Base-by-base conservation (phyloP, 1,284 basidiomycete species). In the Sphaerobolus stellatus region DNA sequence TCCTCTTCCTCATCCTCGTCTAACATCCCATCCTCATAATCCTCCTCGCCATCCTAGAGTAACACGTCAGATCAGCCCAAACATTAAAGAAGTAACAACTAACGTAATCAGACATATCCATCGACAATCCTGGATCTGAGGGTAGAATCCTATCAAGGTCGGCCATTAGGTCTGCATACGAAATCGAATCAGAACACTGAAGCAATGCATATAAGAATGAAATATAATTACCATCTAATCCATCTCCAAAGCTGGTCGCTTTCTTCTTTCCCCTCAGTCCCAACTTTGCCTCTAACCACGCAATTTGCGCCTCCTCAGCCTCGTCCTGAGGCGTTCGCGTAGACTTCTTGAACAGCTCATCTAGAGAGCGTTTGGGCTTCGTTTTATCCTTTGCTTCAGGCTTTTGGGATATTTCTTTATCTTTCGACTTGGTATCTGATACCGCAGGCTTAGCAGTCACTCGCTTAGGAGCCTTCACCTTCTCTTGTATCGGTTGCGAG, bases 281-380 rank as follows among this genome's bases (percentile, higher is more conserved):
- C 16, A 94, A 75, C 67, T 84, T 84, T 11, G 78, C 75, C 68
- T 94, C 92, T 11, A 94, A 73, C 74, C 88, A 84, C 1, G 81
- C 77, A 47, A 93, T 94, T 65, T 92, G 89, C 1, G 76, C 76
- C 62, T 92, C 90, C 61, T 93, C 92, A 28, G 83, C 76, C 41
- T 80, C 74, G 58, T 85, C 80, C 52, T 72, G 64, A 56, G 68
- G 75, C 13, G 66, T 71, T 40, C 67, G 71, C 16, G 67, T 59
- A 48, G 49, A 34, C 25, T 59, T 59, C 9, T n/a, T n/a, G n/a
- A n/a, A n/a, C n/a, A n/a, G n/a, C n/a, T n/a, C n/a, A n/a, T n/a
- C n/a, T n/a, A n/a, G n/a, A n/a, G n/a, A n/a, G n/a, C n/a, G n/a
- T n/a, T n/a, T n/a, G n/a, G n/a, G n/a, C n/a, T n/a, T n/a, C n/a